phyloP scores from a whole-genome alignment of 345 rosid genomes.

The Murraya koenigii region DNA sequence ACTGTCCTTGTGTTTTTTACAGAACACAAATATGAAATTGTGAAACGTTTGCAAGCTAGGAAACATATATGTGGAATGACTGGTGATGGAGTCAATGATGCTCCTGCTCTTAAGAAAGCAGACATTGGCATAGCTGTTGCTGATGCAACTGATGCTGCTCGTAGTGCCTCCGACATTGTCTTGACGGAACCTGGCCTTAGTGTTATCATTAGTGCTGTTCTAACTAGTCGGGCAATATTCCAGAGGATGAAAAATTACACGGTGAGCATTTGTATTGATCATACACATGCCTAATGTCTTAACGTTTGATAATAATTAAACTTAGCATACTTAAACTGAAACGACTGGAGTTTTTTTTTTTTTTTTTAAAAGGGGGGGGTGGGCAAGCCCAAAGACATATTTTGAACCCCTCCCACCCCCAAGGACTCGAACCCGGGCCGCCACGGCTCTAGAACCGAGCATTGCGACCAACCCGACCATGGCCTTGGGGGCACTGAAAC shows the following conservation, averaged over 20 bases:
- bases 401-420: too few relatives aligned
- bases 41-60: conserved; percentile 70
- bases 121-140: conserved; percentile 74
- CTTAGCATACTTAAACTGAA: background rate
- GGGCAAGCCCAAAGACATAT: too few relatives aligned
- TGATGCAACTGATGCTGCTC: conserved; percentile 79
- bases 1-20: conserved; percentile 2
- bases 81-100: conserved; percentile 67
- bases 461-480: too few relatives aligned
- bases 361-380: too few relatives aligned
- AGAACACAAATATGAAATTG: conserved; percentile 75
- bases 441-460: too few relatives aligned
- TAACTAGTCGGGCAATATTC: conserved; percentile 62
- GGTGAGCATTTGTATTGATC: conserved; percentile 26
- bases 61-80: conserved; percentile 63
- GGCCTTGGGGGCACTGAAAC: too few relatives aligned
- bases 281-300: background rate
- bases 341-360: background rate
- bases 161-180: conserved; percentile 70
- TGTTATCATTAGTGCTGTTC: conserved; percentile 64
- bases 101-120: conserved; percentile 74
- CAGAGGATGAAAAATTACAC: conserved; percentile 77
- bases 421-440: too few relatives aligned
- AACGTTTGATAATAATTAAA: background rate
- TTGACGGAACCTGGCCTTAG: conserved; percentile 69